phyloP scores from a whole-genome alignment of 2,329 filamentous ascomycete genomes.

The Cladosporium sp. region DNA sequence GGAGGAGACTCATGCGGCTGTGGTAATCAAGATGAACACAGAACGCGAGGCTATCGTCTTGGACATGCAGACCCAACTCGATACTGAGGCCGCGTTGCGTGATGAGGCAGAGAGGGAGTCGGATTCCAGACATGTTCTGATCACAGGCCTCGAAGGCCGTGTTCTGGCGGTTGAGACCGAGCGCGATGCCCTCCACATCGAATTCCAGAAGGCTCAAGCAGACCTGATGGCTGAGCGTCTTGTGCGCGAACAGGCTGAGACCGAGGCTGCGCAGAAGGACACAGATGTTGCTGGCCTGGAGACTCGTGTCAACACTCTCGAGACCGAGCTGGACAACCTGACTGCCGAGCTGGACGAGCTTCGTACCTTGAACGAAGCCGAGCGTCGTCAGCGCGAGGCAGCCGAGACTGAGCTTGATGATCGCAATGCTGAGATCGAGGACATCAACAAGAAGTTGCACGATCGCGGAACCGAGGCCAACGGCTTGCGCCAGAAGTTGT shows the following conservation, averaged over 20 bases:
- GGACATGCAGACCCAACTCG: constrained; percentile 40
- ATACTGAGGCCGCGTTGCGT: constrained; percentile 40
- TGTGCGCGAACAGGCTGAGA: constrained; percentile 38
- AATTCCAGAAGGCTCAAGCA: constrained; percentile 38
- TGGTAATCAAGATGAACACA: constrained; percentile 41
- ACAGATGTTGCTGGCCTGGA: constrained; percentile 41
- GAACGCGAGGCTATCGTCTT: constrained; percentile 40
- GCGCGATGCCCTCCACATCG: constrained; percentile 35
- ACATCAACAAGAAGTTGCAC: constrained; percentile 42
- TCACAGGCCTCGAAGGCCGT: constrained; percentile 42
- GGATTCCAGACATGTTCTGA: constrained; percentile 40
- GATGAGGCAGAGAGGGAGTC: constrained; percentile 42
- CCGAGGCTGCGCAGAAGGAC: constrained; percentile 40
- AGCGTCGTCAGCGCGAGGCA: constrained; percentile 45
- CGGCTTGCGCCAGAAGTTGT: constrained; percentile 50
- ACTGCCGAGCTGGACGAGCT: constrained; percentile 38
- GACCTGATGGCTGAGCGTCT: constrained; percentile 38
- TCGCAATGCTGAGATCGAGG: constrained; percentile 42
- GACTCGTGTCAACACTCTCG: constrained; percentile 36
- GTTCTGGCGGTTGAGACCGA: constrained; percentile 41
- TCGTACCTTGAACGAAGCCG: constrained; percentile 40
- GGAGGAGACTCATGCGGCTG: constrained; percentile 41
- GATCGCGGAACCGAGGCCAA: constrained; percentile 49
- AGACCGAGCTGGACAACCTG: constrained; percentile 34
- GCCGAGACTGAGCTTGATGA: constrained; percentile 47